These are phyloP conservation scores for Lachnellula subtilissima DNA, from an alignment of 2,329 filamentous ascomycete species.

Conservation along the genomic window DNA sequence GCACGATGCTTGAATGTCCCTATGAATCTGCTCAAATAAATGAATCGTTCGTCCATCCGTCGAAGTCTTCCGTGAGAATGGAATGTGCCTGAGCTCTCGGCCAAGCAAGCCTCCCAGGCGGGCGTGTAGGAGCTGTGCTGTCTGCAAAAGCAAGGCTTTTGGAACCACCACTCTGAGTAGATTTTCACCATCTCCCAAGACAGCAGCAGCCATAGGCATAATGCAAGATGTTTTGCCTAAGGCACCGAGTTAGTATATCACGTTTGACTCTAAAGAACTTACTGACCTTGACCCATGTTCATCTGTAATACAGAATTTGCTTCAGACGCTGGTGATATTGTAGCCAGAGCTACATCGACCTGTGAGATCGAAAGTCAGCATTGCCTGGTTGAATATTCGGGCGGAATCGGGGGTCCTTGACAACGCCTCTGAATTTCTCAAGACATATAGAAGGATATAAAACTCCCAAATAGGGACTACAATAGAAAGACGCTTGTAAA, in stretches of 20 bases:
- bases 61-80: constrained; percentile 42
- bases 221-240: constrained; percentile 54
- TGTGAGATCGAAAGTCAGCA: constrained; percentile 35
- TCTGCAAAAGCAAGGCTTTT: constrained; percentile 41
- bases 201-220: constrained; percentile 46
- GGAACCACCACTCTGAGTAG: constrained; percentile 42
- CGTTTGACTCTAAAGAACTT: neutral
- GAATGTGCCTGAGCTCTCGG: constrained; percentile 41
- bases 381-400: neutral
- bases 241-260: neutral
- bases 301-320: constrained; percentile 59
- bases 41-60: constrained; percentile 29
- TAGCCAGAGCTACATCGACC: constrained; percentile 56
- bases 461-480: neutral
- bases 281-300: constrained; percentile 58
- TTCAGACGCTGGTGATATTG: constrained; percentile 47
- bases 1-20: constrained; percentile 28
- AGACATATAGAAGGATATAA: neutral
- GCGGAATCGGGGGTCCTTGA: neutral
- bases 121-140: constrained; percentile 40
- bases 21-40: constrained; percentile 36
- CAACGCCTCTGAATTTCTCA: neutral
- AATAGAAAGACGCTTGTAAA: neutral
- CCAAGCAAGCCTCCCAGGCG: constrained; percentile 40
- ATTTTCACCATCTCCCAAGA: constrained; percentile 39